A percentile compares a stretch with the other conserved stretches of the same genome.
Evolutionary conservation across 495 filamentous ascomycete species (phyloP).

Genomic region (Terfezia claveryi): DNA sequence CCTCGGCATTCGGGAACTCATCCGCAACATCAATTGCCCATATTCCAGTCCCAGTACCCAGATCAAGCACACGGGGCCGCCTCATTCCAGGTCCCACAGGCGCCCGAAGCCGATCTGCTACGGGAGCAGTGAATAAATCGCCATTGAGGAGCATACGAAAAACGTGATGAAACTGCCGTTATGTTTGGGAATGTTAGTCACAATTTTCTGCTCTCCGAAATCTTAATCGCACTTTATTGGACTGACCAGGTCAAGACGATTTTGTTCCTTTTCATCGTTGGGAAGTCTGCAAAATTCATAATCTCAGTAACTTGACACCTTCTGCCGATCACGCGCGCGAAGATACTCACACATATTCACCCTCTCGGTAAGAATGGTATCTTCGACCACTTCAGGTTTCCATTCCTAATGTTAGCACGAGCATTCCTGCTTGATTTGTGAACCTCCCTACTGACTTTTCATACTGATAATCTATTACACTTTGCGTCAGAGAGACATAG

Average conservation of each 20-base stretch:
- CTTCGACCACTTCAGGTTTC: not conserved
- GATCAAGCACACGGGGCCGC: slow-evolving; percentile 24
- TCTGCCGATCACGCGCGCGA: not conserved
- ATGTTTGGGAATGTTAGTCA: slow-evolving; percentile 30
- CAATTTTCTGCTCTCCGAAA: too few species aligned
- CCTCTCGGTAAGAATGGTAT: not conserved
- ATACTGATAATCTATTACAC: not conserved
- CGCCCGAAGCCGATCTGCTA: slow-evolving; percentile 9
- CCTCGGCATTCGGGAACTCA: slow-evolving; percentile 7
- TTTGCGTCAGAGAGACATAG: not conserved
- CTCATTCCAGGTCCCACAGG: slow-evolving; percentile 11
- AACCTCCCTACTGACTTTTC: not conserved
- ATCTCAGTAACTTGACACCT: too few species aligned
- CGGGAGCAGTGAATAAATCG: slow-evolving; percentile 23
- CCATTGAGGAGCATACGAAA: slow-evolving; percentile 18
- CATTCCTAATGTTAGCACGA: not conserved
- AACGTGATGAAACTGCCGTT: slow-evolving; percentile 1
- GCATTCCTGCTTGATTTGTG: not conserved
- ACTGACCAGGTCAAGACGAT: slow-evolving; percentile 38
- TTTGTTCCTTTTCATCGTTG: slow-evolving; percentile 39
- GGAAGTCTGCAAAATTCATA: slow-evolving; percentile 20
- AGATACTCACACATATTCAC: not conserved
- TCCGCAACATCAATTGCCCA: slow-evolving; percentile 22
- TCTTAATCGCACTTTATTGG: too few species aligned
- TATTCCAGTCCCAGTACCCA: slow-evolving; percentile 35